Base-by-base conservation (phyloP, 2,329 filamentous ascomycete genomes). In the Epichloe hybrida region DNA sequence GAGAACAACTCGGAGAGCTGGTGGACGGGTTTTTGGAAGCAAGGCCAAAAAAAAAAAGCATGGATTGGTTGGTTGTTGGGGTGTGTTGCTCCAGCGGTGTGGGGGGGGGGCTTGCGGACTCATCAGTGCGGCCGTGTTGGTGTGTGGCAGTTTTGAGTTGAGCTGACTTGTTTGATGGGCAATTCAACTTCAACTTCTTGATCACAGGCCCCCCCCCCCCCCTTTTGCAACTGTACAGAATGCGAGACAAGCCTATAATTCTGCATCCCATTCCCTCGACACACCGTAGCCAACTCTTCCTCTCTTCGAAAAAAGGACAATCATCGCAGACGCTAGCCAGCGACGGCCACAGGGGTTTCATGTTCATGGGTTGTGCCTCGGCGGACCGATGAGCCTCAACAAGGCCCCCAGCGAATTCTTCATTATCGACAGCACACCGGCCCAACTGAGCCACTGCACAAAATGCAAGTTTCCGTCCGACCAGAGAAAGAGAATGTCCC, bases 351-450 rank as follows among this genome's bases (percentile, higher is more conserved):
- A 41, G 20, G 20, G 11, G 3, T 0, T 13, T 13, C 11, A 11
- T 6, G 13, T 47, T 47, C 21, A 47, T 42, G 39, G 13, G n/a
- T 44, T 50, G 52, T 46, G 20, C 46, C 54, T 52, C 47, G 36
- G 50, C 38, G 41, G 43, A 49, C 49, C 21, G 49, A 54, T 55
- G 52, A 56, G 55, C 54, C 53, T 53, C 41, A 12, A 51, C 39
- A 47, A 42, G 50, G 51, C 48, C 20, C n/a, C 27, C 27, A 9
- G 15, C 23, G 27, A 5, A 15, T 4, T 46, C 34, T 15, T 41
- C 3, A 34, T 36, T 12, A 17, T 39, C 17, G 36, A 27, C 43
- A 34, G 36, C 53, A 40, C 36, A 35, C 15, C 43, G n/a, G 39
- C 48, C 5, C 27, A 43, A 27, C 11, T 38, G 34, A 35, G 43